Percentiles rank a stretch among this genome's conserved stretches.
These are phyloP conservation scores for Heritiera littoralis DNA, from an alignment of 345 rosid genomes.

Conservation along the genomic window DNA sequence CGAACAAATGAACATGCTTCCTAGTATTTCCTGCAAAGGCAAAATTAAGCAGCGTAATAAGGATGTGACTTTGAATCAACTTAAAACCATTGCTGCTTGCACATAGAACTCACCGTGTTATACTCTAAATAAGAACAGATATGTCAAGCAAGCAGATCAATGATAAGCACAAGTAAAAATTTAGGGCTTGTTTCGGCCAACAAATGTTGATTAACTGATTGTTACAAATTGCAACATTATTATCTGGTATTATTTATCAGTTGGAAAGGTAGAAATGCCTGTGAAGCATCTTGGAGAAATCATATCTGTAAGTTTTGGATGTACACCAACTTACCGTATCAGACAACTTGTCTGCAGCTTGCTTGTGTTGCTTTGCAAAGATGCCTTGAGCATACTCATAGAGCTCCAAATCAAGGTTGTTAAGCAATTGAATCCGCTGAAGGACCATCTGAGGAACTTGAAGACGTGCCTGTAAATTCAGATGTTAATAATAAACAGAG, in stretches of 20 bases:
- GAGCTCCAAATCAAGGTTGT: slow-evolving; percentile 78
- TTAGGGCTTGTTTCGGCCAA: background rate
- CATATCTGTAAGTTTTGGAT: background rate
- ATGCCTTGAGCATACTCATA: slow-evolving; percentile 73
- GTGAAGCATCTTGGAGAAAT: background rate
- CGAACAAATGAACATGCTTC: slow-evolving; percentile 36
- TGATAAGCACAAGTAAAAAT: background rate
- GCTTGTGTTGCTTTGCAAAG: slow-evolving; percentile 61
- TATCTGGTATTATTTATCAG: background rate
- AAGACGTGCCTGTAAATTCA: slow-evolving; percentile 58
- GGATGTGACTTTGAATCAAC: background rate
- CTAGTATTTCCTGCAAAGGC: slow-evolving; percentile 53
- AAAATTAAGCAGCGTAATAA: slow-evolving; percentile 12
- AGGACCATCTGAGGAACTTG: slow-evolving; percentile 55
- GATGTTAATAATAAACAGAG: slow-evolving; percentile 3
- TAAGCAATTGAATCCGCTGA: slow-evolving; percentile 68
- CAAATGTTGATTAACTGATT: background rate
- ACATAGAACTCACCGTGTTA: background rate
- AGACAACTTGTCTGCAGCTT: slow-evolving; percentile 25
- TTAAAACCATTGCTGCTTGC: background rate
- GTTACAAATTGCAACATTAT: background rate
- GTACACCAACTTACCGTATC: slow-evolving; percentile 31
- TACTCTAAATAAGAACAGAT: background rate
- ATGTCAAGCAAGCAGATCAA: slow-evolving; percentile 18
- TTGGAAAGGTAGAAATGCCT: slow-evolving; percentile 5